A percentile compares a stretch with the other conserved stretches of the same genome.
Evolutionary conservation across 768 basidiomycete species (phyloP).

Genomic region (Naganishia vaughanmartiniae): DNA sequence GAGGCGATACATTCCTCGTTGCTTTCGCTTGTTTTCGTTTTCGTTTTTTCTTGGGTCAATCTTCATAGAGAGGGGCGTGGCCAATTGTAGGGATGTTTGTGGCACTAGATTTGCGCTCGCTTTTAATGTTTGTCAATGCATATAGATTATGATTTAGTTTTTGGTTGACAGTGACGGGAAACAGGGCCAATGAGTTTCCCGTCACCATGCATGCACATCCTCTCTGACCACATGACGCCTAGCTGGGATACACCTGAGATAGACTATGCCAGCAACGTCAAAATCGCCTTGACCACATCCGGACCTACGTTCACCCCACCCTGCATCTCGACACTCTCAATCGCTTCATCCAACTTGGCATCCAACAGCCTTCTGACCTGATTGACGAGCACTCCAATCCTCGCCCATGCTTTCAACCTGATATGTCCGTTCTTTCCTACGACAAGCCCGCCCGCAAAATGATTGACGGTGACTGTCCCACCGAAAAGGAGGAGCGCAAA

Average conservation of each 20-base stretch:
- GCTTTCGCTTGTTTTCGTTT: too few relatives aligned
- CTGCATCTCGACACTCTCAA: constrained; percentile 62
- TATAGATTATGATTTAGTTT: background rate
- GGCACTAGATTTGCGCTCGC: background rate
- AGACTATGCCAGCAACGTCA: constrained; percentile 47
- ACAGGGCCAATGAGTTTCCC: background rate
- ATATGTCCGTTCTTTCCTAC: constrained; percentile 58
- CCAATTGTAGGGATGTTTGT: background rate
- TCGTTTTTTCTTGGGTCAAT: too few relatives aligned
- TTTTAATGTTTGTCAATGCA: background rate
- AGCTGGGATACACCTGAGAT: background rate
- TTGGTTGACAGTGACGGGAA: background rate
- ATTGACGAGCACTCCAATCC: constrained; percentile 84
- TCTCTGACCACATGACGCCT: background rate
- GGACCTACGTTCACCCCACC: constrained; percentile 58
- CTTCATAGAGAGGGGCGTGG: background rate
- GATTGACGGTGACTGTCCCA: constrained; percentile 72
- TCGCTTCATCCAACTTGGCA: constrained; percentile 62
- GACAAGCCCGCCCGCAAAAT: constrained; percentile 72
- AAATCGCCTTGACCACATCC: constrained; percentile 57
- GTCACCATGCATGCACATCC: background rate
- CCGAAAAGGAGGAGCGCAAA: constrained; percentile 82
- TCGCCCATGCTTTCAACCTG: constrained; percentile 76
- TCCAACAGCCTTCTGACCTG: constrained; percentile 71
- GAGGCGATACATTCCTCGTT: too few relatives aligned